Conservation (phyloP, 179 eudicot genomes). For the Silene coronaria region DNA sequence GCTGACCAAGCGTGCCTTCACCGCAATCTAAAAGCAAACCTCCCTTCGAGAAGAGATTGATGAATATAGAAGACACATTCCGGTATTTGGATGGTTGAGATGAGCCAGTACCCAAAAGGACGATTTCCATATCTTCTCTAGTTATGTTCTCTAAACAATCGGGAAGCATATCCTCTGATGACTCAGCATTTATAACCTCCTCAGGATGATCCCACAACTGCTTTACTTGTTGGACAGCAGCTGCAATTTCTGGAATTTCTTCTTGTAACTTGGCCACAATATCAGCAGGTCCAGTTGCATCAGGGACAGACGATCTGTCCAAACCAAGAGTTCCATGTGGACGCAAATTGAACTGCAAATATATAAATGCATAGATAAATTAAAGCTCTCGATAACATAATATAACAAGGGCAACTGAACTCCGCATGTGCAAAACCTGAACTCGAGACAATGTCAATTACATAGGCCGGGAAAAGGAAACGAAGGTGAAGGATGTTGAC, state of each 20-base stretch:
- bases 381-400: no score
- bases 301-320: constrained; percentile 61
- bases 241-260: constrained; percentile 74
- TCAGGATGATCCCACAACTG: constrained; percentile 38
- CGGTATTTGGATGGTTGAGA: constrained; percentile 96
- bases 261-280: constrained; percentile 51
- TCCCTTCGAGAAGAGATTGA: constrained; percentile 87
- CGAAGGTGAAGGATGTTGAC: no score
- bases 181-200: constrained; percentile 20
- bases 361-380: no score
- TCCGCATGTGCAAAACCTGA: no score
- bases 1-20: constrained; percentile 93
- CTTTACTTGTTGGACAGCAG: constrained; percentile 55
- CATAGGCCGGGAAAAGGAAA: no score
- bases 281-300: constrained; percentile 25
- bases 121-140: constrained; percentile 89
- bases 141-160: constrained; percentile 69
- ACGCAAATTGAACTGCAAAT: constrained; percentile 88
- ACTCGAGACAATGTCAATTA: no score
- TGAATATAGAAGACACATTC: constrained; percentile 74
- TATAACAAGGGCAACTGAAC: no score
- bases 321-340: constrained; percentile 72
- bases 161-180: constrained; percentile 37
- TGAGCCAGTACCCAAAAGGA: constrained; percentile 95
- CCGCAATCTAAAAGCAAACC: constrained; percentile 88